Percentiles rank a stretch among this genome's conserved stretches.
phyloP scores from a whole-genome alignment of 345 rosid genomes.

The Orychophragmus violaceus region DNA sequence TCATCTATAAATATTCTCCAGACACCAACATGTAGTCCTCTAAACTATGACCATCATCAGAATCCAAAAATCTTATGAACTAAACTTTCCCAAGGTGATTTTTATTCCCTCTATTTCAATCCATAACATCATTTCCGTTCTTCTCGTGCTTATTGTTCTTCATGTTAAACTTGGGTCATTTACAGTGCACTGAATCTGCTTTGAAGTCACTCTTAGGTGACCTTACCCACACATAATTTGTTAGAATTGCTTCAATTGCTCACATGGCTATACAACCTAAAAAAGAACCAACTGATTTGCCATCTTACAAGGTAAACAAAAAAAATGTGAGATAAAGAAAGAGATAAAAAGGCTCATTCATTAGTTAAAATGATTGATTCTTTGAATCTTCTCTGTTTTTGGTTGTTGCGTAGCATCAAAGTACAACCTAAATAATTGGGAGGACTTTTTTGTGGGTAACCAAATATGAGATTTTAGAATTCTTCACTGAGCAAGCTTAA shows the following conservation, averaged over 20 bases:
- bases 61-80: no score
- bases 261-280: slow-evolving; percentile 54
- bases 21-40: no score
- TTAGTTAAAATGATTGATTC: neutral
- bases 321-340: neutral
- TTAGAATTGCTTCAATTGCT: slow-evolving; percentile 96
- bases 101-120: neutral
- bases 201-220: slow-evolving; percentile 65
- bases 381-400: neutral
- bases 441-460: slow-evolving; percentile 89
- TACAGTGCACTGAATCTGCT: slow-evolving; percentile 93
- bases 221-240: slow-evolving; percentile 86
- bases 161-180: neutral
- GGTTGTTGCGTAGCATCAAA: slow-evolving; percentile 43
- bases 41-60: no score
- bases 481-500: slow-evolving; percentile 72
- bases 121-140: neutral
- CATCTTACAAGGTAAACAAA: slow-evolving; percentile 54
- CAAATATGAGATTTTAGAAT: slow-evolving; percentile 81
- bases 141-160: neutral
- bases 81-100: slow-evolving; percentile 49
- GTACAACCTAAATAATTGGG: slow-evolving; percentile 56
- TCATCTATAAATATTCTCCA: no score
- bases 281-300: slow-evolving; percentile 35
- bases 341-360: neutral